Evolutionary conservation across 1,284 basidiomycete genomes (phyloP).

Genomic region (Athelia sp.): DNA sequence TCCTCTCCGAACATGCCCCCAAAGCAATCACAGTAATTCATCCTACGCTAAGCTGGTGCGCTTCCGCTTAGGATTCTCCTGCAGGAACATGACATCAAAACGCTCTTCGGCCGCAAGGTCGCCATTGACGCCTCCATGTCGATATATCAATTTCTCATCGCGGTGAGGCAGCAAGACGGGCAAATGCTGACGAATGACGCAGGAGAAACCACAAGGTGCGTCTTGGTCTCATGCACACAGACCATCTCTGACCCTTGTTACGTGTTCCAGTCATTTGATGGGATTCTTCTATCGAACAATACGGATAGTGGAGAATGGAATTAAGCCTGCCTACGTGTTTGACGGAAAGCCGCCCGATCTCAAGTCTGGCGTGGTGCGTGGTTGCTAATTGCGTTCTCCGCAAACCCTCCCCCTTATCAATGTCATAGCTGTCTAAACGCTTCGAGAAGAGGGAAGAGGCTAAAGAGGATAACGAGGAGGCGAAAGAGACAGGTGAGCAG

Average conservation of each 20-base stretch:
- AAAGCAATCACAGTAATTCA: constrained; percentile 60
- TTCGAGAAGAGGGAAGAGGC: constrained; percentile 91
- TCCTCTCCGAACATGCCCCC: constrained; percentile 89
- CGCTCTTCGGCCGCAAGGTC: constrained; percentile 95
- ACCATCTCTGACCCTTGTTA: too few relatives aligned
- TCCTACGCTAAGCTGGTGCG: not conserved
- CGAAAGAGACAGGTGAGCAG: constrained; percentile 80
- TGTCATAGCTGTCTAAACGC: constrained; percentile 82
- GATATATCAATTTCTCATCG: constrained; percentile 96
- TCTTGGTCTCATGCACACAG: too few relatives aligned
- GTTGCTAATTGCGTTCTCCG: constrained; percentile 4
- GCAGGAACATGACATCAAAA: constrained; percentile 92
- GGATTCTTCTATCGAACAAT: constrained; percentile 98
- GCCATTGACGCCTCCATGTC: constrained; percentile 98
- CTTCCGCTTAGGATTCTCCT: not conserved
- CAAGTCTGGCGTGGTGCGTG: constrained; percentile 90
- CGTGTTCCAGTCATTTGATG: constrained; percentile 77
- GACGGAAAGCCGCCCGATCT: constrained; percentile 98
- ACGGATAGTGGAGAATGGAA: constrained; percentile 98
- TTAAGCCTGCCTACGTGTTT: constrained; percentile 98
- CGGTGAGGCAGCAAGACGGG: constrained; percentile 93
- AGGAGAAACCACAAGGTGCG: constrained; percentile 87
- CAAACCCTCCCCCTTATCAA: not conserved
- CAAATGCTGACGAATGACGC: constrained; percentile 95
- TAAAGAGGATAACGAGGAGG: constrained; percentile 91